phyloP scores from a whole-genome alignment of 768 basidiomycete genomes.

The Neoboletus brunneissimus region DNA sequence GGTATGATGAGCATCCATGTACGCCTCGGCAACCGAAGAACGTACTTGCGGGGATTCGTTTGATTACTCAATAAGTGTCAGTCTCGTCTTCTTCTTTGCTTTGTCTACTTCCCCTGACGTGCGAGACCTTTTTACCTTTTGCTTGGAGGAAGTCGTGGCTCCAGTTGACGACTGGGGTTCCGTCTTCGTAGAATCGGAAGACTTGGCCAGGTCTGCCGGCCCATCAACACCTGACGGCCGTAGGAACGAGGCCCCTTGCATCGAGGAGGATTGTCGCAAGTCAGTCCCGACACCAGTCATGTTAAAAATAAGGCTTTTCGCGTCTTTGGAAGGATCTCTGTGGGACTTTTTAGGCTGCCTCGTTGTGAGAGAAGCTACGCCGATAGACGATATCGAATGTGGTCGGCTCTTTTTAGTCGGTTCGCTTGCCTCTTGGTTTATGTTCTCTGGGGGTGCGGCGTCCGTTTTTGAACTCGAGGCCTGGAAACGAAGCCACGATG shows the following conservation, averaged over 20 bases:
- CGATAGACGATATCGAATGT: slow-evolving; percentile 25
- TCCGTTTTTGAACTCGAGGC: slow-evolving; percentile 13
- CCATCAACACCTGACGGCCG: slow-evolving; percentile 24
- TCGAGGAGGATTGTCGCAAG: slow-evolving; percentile 35
- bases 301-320: slow-evolving; percentile 46
- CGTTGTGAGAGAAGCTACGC: slow-evolving; percentile 3
- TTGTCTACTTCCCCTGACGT: slow-evolving; percentile 15
- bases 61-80: slow-evolving; percentile 25
- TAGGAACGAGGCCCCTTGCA: slow-evolving; percentile 14
- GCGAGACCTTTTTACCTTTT: slow-evolving; percentile 25
- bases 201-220: slow-evolving; percentile 12
- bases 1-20: slow-evolving; percentile 6
- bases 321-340: slow-evolving; percentile 35
- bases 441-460: slow-evolving; percentile 3
- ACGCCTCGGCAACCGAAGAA: slow-evolving; percentile 19
- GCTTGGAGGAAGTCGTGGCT: slow-evolving; percentile 4
- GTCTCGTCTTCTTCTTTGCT: slow-evolving; percentile 27
- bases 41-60: slow-evolving; percentile 15
- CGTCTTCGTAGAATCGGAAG: slow-evolving; percentile 5
- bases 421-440: slow-evolving; percentile 23
- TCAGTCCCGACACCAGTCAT: slow-evolving; percentile 49
- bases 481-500: slow-evolving; percentile 17
- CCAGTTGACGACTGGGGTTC: slow-evolving; percentile 5
- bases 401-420: slow-evolving; percentile 17
- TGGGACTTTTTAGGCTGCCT: slow-evolving; percentile 17